Conservation (phyloP, 2,329 filamentous ascomycete genomes). For the Aspergillus fumigatiaffinis region DNA sequence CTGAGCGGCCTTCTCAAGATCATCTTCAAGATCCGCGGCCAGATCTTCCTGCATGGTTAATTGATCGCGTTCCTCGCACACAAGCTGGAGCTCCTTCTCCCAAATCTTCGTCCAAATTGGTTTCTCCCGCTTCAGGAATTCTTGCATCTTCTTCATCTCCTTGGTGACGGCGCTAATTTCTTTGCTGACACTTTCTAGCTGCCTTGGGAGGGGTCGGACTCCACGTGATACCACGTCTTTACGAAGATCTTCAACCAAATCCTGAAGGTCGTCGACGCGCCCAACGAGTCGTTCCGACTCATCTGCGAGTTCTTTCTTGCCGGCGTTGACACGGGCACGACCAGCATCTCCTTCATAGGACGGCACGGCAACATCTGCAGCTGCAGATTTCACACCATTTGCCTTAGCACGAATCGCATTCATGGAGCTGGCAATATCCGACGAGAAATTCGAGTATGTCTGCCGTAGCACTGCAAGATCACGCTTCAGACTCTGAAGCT, state of each 20-base stretch:
- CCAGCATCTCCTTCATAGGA: constrained; percentile 73
- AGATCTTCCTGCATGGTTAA: constrained; percentile 96
- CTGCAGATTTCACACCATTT: constrained; percentile 70
- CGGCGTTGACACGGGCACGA: constrained; percentile 75
- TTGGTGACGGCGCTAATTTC: constrained; percentile 77
- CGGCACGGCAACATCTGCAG: constrained; percentile 67
- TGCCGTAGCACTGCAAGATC: constrained; percentile 90
- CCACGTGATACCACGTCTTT: constrained; percentile 95
- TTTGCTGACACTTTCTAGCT: constrained; percentile 84
- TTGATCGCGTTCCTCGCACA: constrained; percentile 92
- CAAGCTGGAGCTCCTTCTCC: constrained; percentile 94
- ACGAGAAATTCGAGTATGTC: constrained; percentile 86
- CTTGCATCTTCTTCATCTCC: constrained; percentile 90
- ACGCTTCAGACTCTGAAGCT: constrained; percentile 76
- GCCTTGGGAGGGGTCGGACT: constrained; percentile 82
- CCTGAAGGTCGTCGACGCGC: constrained; percentile 94
- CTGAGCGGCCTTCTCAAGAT: constrained; percentile 88
- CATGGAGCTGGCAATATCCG: constrained; percentile 87
- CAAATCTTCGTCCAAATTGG: constrained; percentile 98
- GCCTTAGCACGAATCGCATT: constrained; percentile 77
- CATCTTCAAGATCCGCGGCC: constrained; percentile 84
- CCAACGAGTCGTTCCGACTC: constrained; percentile 89
- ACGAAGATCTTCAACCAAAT: constrained; percentile 90
- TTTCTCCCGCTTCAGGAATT: constrained; percentile 86
- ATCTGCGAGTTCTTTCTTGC: constrained; percentile 79